These are phyloP conservation scores for Byssothecium circinans DNA, from an alignment of 2,329 filamentous ascomycete species.

Conservation along the genomic window DNA sequence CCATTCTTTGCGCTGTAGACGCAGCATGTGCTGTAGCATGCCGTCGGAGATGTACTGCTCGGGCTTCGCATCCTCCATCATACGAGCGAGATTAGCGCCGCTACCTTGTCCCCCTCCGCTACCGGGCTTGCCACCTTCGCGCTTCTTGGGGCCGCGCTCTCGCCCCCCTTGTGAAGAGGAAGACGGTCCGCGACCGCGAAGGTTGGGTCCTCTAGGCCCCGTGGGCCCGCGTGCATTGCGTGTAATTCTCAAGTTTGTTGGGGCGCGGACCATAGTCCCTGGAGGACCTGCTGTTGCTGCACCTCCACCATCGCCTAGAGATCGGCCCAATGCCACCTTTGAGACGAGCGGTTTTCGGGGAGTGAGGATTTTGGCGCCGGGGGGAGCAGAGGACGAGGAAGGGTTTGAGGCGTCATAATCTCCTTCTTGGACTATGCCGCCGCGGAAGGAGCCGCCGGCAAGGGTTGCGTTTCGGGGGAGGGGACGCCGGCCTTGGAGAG, in stretches of 20 bases:
- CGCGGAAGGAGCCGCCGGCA: conserved; percentile 23
- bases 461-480: conserved; percentile 15
- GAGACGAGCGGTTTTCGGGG: conserved; percentile 13
- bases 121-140: conserved; percentile 18
- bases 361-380: conserved; percentile 4
- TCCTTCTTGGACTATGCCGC: conserved; percentile 15
- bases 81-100: conserved; percentile 2
- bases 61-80: conserved; percentile 6
- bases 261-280: conserved; percentile 36
- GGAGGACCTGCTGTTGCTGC: conserved; percentile 14
- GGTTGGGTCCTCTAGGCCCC: conserved; percentile 25
- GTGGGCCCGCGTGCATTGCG: conserved; percentile 7
- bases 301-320: conserved; percentile 2
- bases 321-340: conserved; percentile 10
- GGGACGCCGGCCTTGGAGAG: conserved; percentile 26
- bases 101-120: conserved; percentile 1
- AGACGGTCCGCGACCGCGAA: conserved; percentile 22
- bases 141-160: conserved; percentile 22
- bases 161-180: conserved; percentile 1
- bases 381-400: not conserved
- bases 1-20: conserved; percentile 41
- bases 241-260: conserved; percentile 27
- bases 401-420: not conserved
- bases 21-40: conserved; percentile 36
- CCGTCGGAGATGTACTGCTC: conserved; percentile 27